Conservation (phyloP, 2,329 filamentous ascomycete species). For the Exophiala sideris region DNA sequence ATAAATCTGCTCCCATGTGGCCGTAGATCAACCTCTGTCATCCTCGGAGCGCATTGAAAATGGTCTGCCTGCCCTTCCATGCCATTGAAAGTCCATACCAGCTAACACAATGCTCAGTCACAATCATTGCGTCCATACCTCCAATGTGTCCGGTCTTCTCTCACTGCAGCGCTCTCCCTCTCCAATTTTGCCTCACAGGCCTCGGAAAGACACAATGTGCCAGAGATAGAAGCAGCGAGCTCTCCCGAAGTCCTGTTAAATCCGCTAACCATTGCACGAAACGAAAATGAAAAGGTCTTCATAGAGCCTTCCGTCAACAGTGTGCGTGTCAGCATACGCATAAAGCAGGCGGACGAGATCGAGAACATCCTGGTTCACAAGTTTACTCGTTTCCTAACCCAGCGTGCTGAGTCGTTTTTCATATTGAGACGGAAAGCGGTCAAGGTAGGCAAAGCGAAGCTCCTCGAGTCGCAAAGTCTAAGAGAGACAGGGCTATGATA, state of each 20-base stretch:
- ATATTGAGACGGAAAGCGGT: constrained; percentile 93
- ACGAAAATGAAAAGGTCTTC: constrained; percentile 94
- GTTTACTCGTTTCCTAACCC: constrained; percentile 93
- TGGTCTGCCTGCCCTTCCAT: constrained; percentile 15
- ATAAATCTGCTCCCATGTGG: constrained; percentile 8
- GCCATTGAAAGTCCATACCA: constrained; percentile 13
- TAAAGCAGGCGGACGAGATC: constrained; percentile 99
- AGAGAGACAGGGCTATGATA: constrained; percentile 79
- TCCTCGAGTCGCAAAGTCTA: neutral
- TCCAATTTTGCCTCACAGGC: constrained; percentile 98
- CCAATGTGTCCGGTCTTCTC: constrained; percentile 88
- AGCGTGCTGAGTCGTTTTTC: constrained; percentile 95
- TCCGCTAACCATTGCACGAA: constrained; percentile 83
- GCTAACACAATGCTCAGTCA: constrained; percentile 56
- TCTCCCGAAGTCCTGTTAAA: constrained; percentile 93
- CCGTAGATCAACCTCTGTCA: constrained; percentile 2
- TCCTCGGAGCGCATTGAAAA: constrained; percentile 20
- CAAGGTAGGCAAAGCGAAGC: constrained; percentile 57
- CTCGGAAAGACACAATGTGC: constrained; percentile 95
- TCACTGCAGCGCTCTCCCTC: constrained; percentile 88
- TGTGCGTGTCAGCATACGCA: constrained; percentile 94
- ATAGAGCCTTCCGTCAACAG: constrained; percentile 98
- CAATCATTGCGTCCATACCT: constrained; percentile 97
- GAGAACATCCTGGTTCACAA: constrained; percentile 98
- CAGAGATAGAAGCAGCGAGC: constrained; percentile 88